Conservation (phyloP, 108 stramenopile genomes). For the Skeletonema costatum region DNA sequence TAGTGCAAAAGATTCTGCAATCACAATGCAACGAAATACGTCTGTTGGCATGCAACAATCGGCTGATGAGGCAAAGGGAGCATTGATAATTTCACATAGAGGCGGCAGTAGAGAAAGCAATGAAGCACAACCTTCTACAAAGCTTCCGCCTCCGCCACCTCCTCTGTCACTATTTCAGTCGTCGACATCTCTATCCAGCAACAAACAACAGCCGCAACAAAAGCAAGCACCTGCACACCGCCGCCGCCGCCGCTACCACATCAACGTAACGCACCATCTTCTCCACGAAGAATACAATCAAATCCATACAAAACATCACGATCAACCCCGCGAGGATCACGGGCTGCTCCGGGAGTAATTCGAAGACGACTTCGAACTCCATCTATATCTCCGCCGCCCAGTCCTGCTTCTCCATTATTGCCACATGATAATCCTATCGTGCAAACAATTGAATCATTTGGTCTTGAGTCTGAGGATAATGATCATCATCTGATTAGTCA, state of each 20-base stretch:
- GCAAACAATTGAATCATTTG: constrained; percentile 2
- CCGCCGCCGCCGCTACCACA: constrained; percentile 4
- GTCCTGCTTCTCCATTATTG: constrained; percentile 11
- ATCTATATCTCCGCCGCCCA: constrained; percentile 27
- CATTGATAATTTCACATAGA: background rate
- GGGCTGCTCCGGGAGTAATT: constrained; percentile 41
- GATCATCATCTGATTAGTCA: background rate
- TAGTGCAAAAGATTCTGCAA: background rate
- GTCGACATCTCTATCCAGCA: background rate
- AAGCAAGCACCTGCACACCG: background rate
- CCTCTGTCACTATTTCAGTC: background rate
- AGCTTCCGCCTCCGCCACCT: background rate
- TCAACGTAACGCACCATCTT: background rate
- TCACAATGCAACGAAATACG: background rate
- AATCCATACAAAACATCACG: constrained; percentile 7
- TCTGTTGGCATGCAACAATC: background rate
- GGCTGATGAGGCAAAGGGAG: background rate
- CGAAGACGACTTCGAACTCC: constrained; percentile 39
- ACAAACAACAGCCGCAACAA: background rate
- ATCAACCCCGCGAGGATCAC: constrained; percentile 7
- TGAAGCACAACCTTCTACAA: background rate
- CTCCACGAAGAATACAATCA: background rate
- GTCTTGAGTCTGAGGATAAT: background rate
- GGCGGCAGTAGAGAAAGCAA: background rate
- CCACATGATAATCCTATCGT: background rate